Conservation (phyloP, 352 stramenopile species). For the Pythium sukuiense region DNA sequence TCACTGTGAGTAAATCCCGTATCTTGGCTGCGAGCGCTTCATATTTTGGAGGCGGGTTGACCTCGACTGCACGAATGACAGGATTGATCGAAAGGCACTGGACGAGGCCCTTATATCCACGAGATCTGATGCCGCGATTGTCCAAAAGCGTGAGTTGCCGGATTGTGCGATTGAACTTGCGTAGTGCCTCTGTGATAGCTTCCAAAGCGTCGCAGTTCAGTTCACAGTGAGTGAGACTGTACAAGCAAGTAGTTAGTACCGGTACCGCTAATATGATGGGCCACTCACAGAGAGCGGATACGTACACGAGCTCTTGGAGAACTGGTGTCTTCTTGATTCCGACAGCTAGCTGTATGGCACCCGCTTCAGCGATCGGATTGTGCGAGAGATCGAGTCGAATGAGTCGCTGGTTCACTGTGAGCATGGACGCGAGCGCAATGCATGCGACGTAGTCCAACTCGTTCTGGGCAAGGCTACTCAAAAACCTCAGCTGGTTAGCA, state of each 20-base stretch:
- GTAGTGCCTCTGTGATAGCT: constrained; percentile 32
- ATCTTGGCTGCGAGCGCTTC: constrained; percentile 32
- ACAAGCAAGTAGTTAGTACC: neutral
- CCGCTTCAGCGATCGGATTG: constrained; percentile 55
- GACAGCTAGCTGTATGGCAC: constrained; percentile 37
- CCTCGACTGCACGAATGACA: constrained; percentile 29
- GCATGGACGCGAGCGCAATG: constrained; percentile 45
- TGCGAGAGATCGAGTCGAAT: constrained; percentile 37
- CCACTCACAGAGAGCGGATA: neutral
- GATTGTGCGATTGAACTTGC: constrained; percentile 57
- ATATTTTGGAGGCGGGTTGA: constrained; percentile 36
- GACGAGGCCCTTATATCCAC: constrained; percentile 44
- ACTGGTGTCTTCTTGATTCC: constrained; percentile 57
- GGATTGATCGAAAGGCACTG: constrained; percentile 50
- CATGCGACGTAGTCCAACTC: constrained; percentile 56
- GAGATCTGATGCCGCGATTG: constrained; percentile 46
- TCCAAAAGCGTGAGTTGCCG: constrained; percentile 38
- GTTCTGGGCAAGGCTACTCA: constrained; percentile 30
- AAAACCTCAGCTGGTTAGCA: constrained; percentile 12
- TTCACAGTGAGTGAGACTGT: constrained; percentile 41
- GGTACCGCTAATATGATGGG: neutral
- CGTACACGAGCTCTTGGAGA: constrained; percentile 47
- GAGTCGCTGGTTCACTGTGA: constrained; percentile 54
- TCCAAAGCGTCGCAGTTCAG: constrained; percentile 47
- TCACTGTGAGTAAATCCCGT: constrained; percentile 43